These are phyloP conservation scores for Paraurostyla sp. DNA, from an alignment of 73 alveolate genomes.

Conservation along the genomic window DNA sequence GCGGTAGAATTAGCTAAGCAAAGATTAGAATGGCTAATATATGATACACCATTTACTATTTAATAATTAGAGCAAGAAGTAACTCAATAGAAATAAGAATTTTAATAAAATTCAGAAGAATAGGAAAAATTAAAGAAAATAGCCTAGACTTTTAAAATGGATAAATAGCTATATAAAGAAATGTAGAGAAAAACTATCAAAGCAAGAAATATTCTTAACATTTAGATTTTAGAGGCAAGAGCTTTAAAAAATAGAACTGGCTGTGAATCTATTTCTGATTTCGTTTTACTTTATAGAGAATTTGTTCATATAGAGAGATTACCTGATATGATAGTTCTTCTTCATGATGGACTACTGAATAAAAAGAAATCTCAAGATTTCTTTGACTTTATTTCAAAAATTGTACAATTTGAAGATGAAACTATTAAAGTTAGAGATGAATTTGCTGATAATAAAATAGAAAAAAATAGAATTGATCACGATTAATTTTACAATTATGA, in stretches of 20 bases:
- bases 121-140: neutral
- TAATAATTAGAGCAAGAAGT: constrained; percentile 56
- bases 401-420: constrained; percentile 62
- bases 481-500: constrained; percentile 50
- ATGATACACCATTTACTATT: constrained; percentile 66
- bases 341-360: constrained; percentile 42
- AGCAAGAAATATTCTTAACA: constrained; percentile 53
- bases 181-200: constrained; percentile 37
- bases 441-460: neutral
- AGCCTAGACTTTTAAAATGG: neutral
- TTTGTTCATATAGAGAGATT: constrained; percentile 43
- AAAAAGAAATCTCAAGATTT: constrained; percentile 15
- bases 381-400: neutral
- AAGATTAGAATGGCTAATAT: constrained; percentile 62
- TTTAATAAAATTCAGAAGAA: neutral
- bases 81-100: neutral
- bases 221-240: constrained; percentile 51
- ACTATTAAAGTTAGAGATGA: constrained; percentile 33
- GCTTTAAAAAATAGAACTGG: constrained; percentile 72
- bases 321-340: neutral
- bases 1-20: constrained; percentile 62
- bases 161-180: neutral
- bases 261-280: constrained; percentile 67
- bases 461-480: constrained; percentile 6
- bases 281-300: constrained; percentile 63